Evolutionary conservation across 2,329 filamentous ascomycete genomes (phyloP).

Genomic region (Coleophoma cylindrospora): DNA sequence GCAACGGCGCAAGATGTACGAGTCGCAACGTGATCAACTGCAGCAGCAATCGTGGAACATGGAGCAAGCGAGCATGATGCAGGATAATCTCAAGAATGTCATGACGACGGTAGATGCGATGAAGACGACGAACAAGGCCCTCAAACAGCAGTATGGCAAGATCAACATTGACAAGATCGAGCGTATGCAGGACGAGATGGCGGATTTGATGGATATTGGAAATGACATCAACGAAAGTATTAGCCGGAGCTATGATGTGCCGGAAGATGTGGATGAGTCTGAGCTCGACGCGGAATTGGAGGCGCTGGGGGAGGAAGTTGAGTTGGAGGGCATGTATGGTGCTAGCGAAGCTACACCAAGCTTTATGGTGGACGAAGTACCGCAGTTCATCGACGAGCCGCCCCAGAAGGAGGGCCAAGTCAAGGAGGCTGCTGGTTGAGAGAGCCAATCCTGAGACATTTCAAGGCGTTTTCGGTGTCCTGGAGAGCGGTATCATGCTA

Average conservation of each 20-base stretch:
- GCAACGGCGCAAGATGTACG: conserved; percentile 90
- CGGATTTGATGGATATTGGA: conserved; percentile 92
- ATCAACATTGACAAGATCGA: conserved; percentile 98
- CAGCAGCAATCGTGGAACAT: conserved; percentile 97
- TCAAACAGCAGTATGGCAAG: conserved; percentile 93
- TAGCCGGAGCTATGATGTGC: conserved; percentile 84
- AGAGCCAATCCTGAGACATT: too few relatives aligned
- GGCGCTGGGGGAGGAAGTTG: conserved; percentile 88
- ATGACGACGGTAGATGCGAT: conserved; percentile 98
- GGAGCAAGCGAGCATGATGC: conserved; percentile 98
- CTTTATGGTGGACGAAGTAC: conserved; percentile 84
- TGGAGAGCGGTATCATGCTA: too few relatives aligned
- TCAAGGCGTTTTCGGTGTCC: too few relatives aligned
- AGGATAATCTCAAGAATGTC: conserved; percentile 96
- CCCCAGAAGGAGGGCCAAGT: conserved; percentile 69
- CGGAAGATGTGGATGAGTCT: conserved; percentile 94
- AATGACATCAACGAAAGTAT: conserved; percentile 98
- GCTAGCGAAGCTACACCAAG: conserved; percentile 56
- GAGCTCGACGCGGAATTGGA: conserved; percentile 96
- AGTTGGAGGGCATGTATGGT: conserved; percentile 63
- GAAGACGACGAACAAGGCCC: conserved; percentile 91
- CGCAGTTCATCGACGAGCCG: conserved; percentile 89
- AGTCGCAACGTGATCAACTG: conserved; percentile 88
- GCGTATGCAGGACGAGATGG: conserved; percentile 97
- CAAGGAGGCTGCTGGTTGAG: conserved; percentile 68